A percentile compares a stretch with the other conserved stretches of the same genome.
These are phyloP conservation scores for Sporothrix euskadiensis DNA, from an alignment of 2,329 filamentous ascomycete genomes.

Conservation along the genomic window DNA sequence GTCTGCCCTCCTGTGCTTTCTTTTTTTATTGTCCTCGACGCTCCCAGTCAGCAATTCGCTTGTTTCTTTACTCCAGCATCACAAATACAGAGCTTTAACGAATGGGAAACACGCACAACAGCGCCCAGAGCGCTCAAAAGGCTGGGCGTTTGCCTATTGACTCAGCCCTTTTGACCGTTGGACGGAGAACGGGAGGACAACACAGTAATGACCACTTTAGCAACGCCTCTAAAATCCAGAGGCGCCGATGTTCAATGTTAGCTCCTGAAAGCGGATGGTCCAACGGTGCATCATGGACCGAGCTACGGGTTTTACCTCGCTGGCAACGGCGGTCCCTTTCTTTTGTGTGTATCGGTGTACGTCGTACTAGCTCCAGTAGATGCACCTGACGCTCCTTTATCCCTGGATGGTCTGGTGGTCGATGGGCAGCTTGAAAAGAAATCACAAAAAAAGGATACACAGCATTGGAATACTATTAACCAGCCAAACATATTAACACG, in stretches of 20 bases:
- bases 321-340: not conserved
- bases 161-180: constrained; percentile 2
- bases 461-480: not conserved
- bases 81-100: not conserved
- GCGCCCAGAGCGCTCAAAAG: not conserved
- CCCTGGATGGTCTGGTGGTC: not conserved
- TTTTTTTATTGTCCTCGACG: not conserved
- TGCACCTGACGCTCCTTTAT: not conserved
- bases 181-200: not conserved
- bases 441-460: not conserved
- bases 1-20: not conserved
- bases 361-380: not conserved
- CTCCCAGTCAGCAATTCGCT: not conserved
- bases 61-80: not conserved
- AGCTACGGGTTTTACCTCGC: not conserved
- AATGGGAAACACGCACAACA: not conserved
- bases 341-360: not conserved
- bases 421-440: not conserved
- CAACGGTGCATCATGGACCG: constrained; percentile 12
- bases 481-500: not conserved
- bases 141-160: not conserved
- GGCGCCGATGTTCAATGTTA: not conserved
- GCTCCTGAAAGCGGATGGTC: not conserved
- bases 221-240: not conserved
- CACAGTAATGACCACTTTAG: not conserved